phyloP scores from a whole-genome alignment of 176 grass and related monocot species.

The Cenchrus purpureus region DNA sequence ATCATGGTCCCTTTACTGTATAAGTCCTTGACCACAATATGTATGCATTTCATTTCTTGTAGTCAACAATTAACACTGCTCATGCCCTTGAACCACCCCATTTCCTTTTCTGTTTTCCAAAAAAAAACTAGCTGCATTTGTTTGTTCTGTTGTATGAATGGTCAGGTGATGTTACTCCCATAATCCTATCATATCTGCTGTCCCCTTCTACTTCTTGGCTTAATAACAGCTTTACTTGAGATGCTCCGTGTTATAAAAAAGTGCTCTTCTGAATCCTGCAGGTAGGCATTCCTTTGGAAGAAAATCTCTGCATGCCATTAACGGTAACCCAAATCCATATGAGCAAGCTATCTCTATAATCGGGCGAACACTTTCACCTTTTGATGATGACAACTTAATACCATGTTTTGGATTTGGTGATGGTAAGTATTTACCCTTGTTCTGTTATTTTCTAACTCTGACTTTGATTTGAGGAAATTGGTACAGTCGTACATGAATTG shows the following conservation, averaged over 20 bases:
- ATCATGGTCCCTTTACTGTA: background rate
- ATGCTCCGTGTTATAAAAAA: slow-evolving; percentile 12
- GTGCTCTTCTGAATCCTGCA: slow-evolving; percentile 39
- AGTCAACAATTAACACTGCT: background rate
- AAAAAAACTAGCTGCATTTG: background rate
- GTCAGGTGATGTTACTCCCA: slow-evolving; percentile 68
- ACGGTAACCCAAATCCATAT: slow-evolving; percentile 73
- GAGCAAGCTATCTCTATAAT: slow-evolving; percentile 99
- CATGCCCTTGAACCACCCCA: background rate
- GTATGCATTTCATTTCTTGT: background rate
- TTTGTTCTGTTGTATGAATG: slow-evolving; percentile 50
- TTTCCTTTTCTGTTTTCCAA: background rate
- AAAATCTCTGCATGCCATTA: slow-evolving; percentile 87
- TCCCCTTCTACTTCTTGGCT: slow-evolving; percentile 31
- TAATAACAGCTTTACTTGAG: slow-evolving; percentile 9
- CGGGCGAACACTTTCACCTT: slow-evolving; percentile 88
- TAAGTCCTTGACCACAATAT: background rate
- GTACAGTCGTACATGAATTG: slow-evolving; percentile 6
- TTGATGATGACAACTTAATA: slow-evolving; percentile 99
- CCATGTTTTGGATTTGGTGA: slow-evolving; percentile 99
- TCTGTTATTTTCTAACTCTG: slow-evolving; percentile 23
- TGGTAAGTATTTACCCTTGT: slow-evolving; percentile 42
- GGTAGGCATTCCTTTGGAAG: slow-evolving; percentile 71
- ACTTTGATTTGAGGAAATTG: background rate
- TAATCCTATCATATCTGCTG: background rate